phyloP scores from a whole-genome alignment of 2,329 filamentous ascomycete species.

The Salinomyces thailandicus region DNA sequence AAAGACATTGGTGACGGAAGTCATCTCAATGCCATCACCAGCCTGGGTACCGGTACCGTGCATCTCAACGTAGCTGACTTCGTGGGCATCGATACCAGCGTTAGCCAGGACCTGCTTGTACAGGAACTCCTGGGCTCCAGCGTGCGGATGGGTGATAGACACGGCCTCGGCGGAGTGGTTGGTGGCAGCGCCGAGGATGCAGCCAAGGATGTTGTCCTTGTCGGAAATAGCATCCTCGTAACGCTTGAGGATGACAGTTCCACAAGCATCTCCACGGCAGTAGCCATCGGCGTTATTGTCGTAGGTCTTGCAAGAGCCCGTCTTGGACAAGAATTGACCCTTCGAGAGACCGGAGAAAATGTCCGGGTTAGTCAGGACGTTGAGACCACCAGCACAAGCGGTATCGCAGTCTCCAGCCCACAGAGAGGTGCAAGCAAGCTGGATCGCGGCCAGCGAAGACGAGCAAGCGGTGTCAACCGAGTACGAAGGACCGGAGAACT shows the following conservation, averaged over 20 bases:
- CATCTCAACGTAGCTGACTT: conserved; percentile 79
- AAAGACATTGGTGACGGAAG: conserved; percentile 58
- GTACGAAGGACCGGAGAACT: conserved; percentile 62
- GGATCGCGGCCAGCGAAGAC: conserved; percentile 60
- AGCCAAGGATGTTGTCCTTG: conserved; percentile 60
- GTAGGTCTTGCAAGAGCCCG: conserved; percentile 68
- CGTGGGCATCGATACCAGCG: conserved; percentile 62
- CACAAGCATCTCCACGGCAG: conserved; percentile 67
- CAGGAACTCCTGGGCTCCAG: conserved; percentile 60
- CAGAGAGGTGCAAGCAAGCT: conserved; percentile 61
- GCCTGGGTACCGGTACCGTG: conserved; percentile 83
- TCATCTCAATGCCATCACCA: conserved; percentile 74
- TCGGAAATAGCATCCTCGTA: conserved; percentile 68
- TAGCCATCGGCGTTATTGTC: conserved; percentile 74
- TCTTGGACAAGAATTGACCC: conserved; percentile 68
- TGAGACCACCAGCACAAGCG: conserved; percentile 67
- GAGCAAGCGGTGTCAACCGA: conserved; percentile 72
- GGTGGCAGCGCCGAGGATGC: conserved; percentile 63
- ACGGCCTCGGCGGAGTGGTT: conserved; percentile 75
- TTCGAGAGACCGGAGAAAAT: conserved; percentile 66
- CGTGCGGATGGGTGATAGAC: conserved; percentile 76
- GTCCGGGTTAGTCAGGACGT: conserved; percentile 70
- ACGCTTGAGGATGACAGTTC: conserved; percentile 65
- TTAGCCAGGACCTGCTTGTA: conserved; percentile 61
- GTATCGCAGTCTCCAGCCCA: conserved; percentile 71